phyloP scores from a whole-genome alignment of 140 eudicot species.

The Bidens hawaiensis region DNA sequence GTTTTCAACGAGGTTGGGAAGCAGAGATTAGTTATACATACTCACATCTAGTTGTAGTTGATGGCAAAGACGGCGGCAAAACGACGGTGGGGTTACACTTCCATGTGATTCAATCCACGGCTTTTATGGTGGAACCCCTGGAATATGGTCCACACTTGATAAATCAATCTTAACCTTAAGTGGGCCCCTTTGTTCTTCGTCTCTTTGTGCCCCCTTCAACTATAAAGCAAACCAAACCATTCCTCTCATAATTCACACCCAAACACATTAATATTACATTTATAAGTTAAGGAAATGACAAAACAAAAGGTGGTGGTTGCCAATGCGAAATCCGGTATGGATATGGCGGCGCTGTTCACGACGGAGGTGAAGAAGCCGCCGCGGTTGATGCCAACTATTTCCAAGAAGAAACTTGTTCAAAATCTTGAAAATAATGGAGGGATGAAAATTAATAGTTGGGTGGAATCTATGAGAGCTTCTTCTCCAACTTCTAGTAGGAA shows the following conservation, averaged over 20 bases:
- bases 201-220: neutral
- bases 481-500: neutral
- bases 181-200: neutral
- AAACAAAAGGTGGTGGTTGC: neutral
- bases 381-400: too few relatives aligned
- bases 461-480: neutral
- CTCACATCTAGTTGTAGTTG: neutral
- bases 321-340: neutral
- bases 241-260: neutral
- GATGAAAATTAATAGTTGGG: neutral
- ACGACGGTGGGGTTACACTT: neutral
- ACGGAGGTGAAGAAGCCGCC: neutral
- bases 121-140: neutral
- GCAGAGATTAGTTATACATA: neutral
- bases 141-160: neutral
- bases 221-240: neutral
- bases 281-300: neutral
- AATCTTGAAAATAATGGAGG: neutral
- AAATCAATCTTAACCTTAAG: too few relatives aligned
- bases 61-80: neutral
- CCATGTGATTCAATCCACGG: neutral
- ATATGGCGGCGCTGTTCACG: neutral
- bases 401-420: neutral
- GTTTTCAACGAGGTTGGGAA: neutral
- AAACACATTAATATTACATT: too few relatives aligned